These are phyloP conservation scores for Naganishia friedmannii DNA, from an alignment of 768 basidiomycete genomes.

Conservation along the genomic window DNA sequence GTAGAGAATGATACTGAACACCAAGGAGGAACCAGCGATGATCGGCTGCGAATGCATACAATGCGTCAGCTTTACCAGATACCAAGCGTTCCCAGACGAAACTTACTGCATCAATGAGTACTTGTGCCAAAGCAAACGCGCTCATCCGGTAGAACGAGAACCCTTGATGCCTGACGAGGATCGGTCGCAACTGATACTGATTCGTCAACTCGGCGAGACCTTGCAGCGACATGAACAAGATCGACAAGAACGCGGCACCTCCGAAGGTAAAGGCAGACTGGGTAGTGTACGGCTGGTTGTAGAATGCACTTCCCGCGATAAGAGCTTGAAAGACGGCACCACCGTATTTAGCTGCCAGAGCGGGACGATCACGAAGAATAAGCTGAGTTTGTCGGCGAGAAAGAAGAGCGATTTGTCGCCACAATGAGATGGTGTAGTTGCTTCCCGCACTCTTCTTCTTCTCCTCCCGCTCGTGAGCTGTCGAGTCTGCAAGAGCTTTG, in stretches of 20 bases:
- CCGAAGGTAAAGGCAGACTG: slow-evolving; percentile 86
- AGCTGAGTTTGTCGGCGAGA: slow-evolving; percentile 68
- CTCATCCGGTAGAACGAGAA: slow-evolving; percentile 55
- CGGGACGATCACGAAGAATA: slow-evolving; percentile 70
- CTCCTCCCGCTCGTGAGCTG: slow-evolving; percentile 74
- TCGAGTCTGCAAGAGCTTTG: slow-evolving; percentile 71
- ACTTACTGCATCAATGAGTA: slow-evolving; percentile 47
- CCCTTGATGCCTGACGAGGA: slow-evolving; percentile 54
- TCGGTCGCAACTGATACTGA: slow-evolving; percentile 77
- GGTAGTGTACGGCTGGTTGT: slow-evolving; percentile 68
- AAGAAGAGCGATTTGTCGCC: slow-evolving; percentile 68
- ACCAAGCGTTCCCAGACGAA: no score
- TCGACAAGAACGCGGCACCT: slow-evolving; percentile 66
- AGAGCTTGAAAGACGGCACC: slow-evolving; percentile 49
- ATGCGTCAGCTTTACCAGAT: background rate
- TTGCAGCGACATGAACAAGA: slow-evolving; percentile 53
- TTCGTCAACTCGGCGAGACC: slow-evolving; percentile 54
- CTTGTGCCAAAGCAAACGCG: slow-evolving; percentile 51
- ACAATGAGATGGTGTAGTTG: slow-evolving; percentile 78
- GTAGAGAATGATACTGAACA: slow-evolving; percentile 51
- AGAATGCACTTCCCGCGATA: slow-evolving; percentile 71
- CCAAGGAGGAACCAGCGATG: slow-evolving; percentile 46
- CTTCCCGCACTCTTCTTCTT: slow-evolving; percentile 67
- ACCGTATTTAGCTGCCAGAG: slow-evolving; percentile 67
- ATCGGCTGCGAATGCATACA: slow-evolving; percentile 43